Evolutionary conservation across 2,329 filamentous ascomycete genomes (phyloP).

Genomic region (Xylariomycetidae sp.): DNA sequence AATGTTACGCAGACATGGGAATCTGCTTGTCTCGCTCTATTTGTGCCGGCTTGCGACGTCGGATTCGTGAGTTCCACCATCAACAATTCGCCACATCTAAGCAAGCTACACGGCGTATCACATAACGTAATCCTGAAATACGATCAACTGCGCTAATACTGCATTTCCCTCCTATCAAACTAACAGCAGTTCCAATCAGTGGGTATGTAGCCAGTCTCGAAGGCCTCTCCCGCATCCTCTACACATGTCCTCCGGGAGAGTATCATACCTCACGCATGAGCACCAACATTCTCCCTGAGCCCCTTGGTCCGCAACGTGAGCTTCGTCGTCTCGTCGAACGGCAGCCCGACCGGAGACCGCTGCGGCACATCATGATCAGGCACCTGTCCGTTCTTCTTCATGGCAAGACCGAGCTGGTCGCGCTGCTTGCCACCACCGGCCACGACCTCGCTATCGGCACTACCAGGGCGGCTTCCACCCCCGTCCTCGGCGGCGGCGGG

Average conservation of each 20-base stretch:
- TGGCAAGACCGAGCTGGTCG: slow-evolving; percentile 35
- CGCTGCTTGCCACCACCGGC: slow-evolving; percentile 28
- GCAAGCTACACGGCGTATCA: too few relatives aligned
- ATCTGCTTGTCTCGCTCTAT: too few relatives aligned
- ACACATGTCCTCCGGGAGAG: neutral
- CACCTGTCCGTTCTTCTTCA: slow-evolving; percentile 13
- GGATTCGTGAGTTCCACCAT: too few relatives aligned
- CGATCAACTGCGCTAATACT: too few relatives aligned
- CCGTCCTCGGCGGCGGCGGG: slow-evolving; percentile 10
- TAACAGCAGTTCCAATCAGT: too few relatives aligned
- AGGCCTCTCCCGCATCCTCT: too few relatives aligned
- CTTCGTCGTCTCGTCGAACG: slow-evolving; percentile 42
- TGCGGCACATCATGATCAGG: slow-evolving; percentile 5
- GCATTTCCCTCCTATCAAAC: too few relatives aligned
- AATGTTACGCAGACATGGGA: too few relatives aligned
- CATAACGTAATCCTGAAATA: too few relatives aligned
- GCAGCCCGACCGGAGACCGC: slow-evolving; percentile 28
- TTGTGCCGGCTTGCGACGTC: too few relatives aligned
- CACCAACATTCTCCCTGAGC: slow-evolving; percentile 41
- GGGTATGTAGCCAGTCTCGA: too few relatives aligned
- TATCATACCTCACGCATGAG: slow-evolving; percentile 18
- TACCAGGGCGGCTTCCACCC: slow-evolving; percentile 27
- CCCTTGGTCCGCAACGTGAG: slow-evolving; percentile 52
- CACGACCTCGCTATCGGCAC: slow-evolving; percentile 25
- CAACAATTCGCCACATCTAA: too few relatives aligned